Percentiles rank a stretch among this genome's conserved stretches.
Conservation (phyloP, 371 early-diverging fungal species). For the Amoeboaphelidium protococcarum region DNA sequence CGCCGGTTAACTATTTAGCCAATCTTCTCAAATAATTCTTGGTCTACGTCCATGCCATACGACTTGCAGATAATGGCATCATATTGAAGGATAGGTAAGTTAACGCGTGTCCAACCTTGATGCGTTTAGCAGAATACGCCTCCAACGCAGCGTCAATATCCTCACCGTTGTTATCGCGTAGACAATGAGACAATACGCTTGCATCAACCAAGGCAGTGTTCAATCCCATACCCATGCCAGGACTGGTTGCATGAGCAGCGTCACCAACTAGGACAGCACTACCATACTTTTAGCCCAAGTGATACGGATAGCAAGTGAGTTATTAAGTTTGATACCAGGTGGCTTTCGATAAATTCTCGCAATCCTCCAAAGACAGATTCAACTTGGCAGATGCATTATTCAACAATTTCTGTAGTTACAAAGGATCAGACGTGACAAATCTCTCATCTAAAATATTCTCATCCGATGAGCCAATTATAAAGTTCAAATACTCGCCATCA, state of each 20-base stretch:
- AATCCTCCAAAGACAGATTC: not conserved
- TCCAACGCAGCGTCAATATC: slow-evolving; percentile 1
- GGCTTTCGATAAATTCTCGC: not conserved
- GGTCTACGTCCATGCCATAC: too few relatives aligned
- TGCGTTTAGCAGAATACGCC: not conserved
- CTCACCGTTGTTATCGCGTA: slow-evolving; percentile 1
- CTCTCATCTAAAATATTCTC: not conserved
- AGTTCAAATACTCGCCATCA: not conserved
- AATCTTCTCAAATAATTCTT: too few relatives aligned
- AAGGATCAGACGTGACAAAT: not conserved
- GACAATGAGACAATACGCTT: slow-evolving; percentile 4
- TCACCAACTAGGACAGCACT: slow-evolving; percentile 9
- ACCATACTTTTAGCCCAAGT: not conserved
- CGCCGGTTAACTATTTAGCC: too few relatives aligned
- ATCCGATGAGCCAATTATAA: not conserved
- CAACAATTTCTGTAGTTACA: not conserved
- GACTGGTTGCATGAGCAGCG: slow-evolving; percentile 9
- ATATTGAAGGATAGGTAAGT: not conserved
- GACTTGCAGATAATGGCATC: too few relatives aligned
- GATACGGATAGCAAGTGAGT: not conserved
- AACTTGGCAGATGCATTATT: not conserved
- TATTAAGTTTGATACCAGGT: not conserved
- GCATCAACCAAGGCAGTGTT: slow-evolving; percentile 7
- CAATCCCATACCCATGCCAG: slow-evolving; percentile 7
- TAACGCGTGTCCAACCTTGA: not conserved